These are phyloP conservation scores for Populus hybrid DNA, from an alignment of 441 rosid species.

Conservation along the genomic window DNA sequence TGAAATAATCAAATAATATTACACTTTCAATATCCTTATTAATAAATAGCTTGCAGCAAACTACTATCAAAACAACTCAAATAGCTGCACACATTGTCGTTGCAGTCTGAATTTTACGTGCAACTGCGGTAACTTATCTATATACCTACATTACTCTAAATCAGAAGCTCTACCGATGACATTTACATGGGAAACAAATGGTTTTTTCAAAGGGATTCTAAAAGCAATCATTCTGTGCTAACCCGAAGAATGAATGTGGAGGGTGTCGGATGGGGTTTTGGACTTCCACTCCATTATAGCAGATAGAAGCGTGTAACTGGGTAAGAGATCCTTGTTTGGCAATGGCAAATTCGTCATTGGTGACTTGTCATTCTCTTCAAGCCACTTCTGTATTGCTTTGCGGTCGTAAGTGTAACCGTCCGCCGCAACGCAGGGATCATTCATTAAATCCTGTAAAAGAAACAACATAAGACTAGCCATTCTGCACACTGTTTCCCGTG, in stretches of 20 bases:
- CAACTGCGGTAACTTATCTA: neutral
- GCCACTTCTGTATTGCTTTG: slow-evolving; percentile 69
- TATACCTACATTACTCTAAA: neutral
- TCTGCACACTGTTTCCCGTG: neutral
- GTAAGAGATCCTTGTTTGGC: slow-evolving; percentile 55
- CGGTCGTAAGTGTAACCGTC: slow-evolving; percentile 92
- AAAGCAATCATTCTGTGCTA: neutral
- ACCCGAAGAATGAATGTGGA: neutral
- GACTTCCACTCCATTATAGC: slow-evolving; percentile 83
- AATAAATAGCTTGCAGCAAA: neutral
- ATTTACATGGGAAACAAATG: neutral
- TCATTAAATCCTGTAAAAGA: slow-evolving; percentile 67
- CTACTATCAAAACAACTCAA: neutral
- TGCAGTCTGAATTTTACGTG: neutral
- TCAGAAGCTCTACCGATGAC: neutral
- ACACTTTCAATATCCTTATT: neutral
- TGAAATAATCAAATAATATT: too few relatives aligned
- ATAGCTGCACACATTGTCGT: neutral
- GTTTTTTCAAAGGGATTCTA: neutral
- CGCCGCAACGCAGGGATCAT: slow-evolving; percentile 85
- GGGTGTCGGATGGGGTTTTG: slow-evolving; percentile 21
- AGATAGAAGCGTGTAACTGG: slow-evolving; percentile 69
- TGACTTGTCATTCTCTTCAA: slow-evolving; percentile 54
- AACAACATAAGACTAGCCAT: neutral
- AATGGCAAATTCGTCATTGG: slow-evolving; percentile 69